Evolutionary conservation across 208 protist species (phyloP).

Genomic region (Polymyxa betae): DNA sequence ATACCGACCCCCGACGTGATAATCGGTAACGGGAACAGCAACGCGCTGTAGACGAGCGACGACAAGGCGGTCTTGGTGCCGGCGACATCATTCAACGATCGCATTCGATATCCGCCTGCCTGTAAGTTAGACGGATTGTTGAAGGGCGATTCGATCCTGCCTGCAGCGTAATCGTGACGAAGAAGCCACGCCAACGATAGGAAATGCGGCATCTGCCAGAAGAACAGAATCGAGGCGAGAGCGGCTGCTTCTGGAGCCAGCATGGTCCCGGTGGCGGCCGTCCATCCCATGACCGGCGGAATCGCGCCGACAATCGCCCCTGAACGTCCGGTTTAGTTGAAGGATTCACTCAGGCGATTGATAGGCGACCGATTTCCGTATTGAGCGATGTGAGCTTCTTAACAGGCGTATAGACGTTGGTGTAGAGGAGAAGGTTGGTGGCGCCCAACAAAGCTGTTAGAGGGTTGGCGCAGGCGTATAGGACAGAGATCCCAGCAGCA

Average conservation of each 20-base stretch:
- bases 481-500: neutral
- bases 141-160: neutral
- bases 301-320: constrained; percentile 38
- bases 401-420: neutral
- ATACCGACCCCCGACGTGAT: neutral
- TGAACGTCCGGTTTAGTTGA: too few species aligned
- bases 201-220: constrained; percentile 51
- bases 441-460: neutral
- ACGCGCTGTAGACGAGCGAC: neutral
- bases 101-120: constrained; percentile 38
- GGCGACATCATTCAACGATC: constrained; percentile 23
- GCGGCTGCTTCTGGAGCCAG: neutral
- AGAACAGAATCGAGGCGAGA: constrained; percentile 23
- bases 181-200: constrained; percentile 39
- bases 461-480: neutral
- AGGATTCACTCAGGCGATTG: too few species aligned
- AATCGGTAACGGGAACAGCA: neutral
- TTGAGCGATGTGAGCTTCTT: neutral
- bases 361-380: constrained; percentile 19
- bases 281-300: constrained; percentile 51
- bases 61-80: neutral
- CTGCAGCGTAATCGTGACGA: neutral
- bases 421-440: constrained; percentile 45
- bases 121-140: neutral
- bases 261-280: neutral